These are phyloP conservation scores for Candida caryicola DNA, from an alignment of 805 yeast genomes.

Conservation along the genomic window DNA sequence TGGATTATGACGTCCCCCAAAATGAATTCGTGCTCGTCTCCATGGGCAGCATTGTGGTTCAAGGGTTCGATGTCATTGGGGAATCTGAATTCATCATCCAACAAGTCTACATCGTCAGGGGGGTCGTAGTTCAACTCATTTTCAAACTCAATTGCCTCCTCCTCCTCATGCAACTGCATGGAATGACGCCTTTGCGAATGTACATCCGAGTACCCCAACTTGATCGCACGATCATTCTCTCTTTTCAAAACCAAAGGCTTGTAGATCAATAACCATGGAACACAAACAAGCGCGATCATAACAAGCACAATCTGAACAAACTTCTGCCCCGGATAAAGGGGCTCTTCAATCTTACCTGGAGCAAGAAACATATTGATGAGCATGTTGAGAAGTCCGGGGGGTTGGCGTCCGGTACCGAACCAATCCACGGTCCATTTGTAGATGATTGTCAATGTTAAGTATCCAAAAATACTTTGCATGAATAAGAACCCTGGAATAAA, in stretches of 20 bases:
- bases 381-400: conserved; percentile 94
- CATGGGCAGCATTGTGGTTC: conserved; percentile 29
- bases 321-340: conserved; percentile 76
- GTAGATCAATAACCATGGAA: conserved; percentile 83
- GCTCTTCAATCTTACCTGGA: conserved; percentile 85
- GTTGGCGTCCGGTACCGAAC: conserved; percentile 69
- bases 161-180: conserved; percentile 42
- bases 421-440: conserved; percentile 96
- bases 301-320: conserved; percentile 70
- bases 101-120: conserved; percentile 18
- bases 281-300: conserved; percentile 77
- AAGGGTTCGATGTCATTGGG: conserved; percentile 40
- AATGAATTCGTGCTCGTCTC: conserved; percentile 57
- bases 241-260: conserved; percentile 76
- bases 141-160: conserved; percentile 15
- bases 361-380: conserved; percentile 91
- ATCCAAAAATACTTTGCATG: conserved; percentile 96
- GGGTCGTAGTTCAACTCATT: conserved; percentile 18
- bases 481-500: conserved; percentile 91
- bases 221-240: conserved; percentile 48
- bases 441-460: conserved; percentile 77
- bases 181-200: conserved; percentile 28
- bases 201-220: conserved; percentile 38
- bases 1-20: conserved; percentile 96
- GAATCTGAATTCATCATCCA: conserved; percentile 20